A percentile compares a stretch with the other conserved stretches of the same genome.
phyloP scores from a whole-genome alignment of 2,329 filamentous ascomycete genomes.

The Beauveria rudraprayagi region DNA sequence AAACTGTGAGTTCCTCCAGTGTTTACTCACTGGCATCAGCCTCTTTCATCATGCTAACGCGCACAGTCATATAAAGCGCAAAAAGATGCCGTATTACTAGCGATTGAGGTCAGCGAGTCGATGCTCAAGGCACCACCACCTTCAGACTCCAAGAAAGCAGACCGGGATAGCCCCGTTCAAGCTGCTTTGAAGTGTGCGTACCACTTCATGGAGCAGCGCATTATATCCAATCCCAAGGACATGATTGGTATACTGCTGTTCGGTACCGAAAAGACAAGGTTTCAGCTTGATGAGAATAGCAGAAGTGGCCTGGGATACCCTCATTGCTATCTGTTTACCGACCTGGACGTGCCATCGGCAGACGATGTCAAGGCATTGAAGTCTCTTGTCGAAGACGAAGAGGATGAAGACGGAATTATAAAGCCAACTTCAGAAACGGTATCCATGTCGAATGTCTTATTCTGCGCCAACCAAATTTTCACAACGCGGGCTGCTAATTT shows the following conservation, averaged over 20 bases:
- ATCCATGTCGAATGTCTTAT: conserved; percentile 82
- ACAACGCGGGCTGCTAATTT: conserved; percentile 94
- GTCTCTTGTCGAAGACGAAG: conserved; percentile 68
- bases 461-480: conserved; percentile 94
- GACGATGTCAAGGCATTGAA: conserved; percentile 77
- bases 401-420: conserved; percentile 61
- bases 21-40: not conserved
- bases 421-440: conserved; percentile 60
- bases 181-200: conserved; percentile 93
- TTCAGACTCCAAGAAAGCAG: conserved; percentile 64
- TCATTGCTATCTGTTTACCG: conserved; percentile 84
- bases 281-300: conserved; percentile 58
- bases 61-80: conserved; percentile 75
- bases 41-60: not conserved
- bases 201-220: conserved; percentile 93
- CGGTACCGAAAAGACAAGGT: conserved; percentile 78
- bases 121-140: conserved; percentile 67
- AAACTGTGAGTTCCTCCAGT: conserved; percentile 41
- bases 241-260: conserved; percentile 96
- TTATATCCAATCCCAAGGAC: conserved; percentile 91
- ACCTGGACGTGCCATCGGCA: conserved; percentile 80
- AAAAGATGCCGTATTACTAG: conserved; percentile 97
- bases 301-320: conserved; percentile 62
- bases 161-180: conserved; percentile 67
- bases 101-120: conserved; percentile 81